Evolutionary conservation across 148 eudicot species (phyloP).

Genomic region (Rhododendron ferrugineum): DNA sequence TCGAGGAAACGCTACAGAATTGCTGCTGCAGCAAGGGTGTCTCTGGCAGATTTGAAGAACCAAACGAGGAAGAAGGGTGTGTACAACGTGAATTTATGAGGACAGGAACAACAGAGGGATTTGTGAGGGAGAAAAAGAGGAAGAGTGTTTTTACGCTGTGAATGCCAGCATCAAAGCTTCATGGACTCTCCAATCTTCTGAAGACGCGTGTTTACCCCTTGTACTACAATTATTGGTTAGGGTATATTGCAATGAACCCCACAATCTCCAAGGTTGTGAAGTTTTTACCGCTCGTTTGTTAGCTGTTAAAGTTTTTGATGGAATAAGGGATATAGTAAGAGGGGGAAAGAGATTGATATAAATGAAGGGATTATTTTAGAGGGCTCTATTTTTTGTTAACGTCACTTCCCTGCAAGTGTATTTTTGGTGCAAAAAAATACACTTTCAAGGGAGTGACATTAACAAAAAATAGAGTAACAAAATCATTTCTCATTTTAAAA

Average conservation of each 20-base stretch:
- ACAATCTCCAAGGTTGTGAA: no score
- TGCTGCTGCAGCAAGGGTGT: not conserved
- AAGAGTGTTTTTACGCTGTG: not conserved
- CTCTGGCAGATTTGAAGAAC: not conserved
- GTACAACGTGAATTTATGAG: constrained; percentile 9
- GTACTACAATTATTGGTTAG: no score
- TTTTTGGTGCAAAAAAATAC: no score
- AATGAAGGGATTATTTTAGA: not conserved
- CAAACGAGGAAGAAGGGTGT: not conserved
- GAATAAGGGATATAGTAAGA: not conserved
- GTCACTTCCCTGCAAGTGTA: no score
- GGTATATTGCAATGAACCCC: no score
- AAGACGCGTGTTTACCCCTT: not conserved
- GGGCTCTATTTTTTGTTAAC: no score
- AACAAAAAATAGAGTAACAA: no score
- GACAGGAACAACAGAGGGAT: not conserved
- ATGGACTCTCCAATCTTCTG: not conserved
- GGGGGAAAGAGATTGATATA: no score
- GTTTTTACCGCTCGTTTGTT: not conserved
- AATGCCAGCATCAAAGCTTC: not conserved
- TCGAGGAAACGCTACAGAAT: not conserved
- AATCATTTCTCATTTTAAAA: no score
- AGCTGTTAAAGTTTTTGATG: not conserved
- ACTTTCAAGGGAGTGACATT: no score
- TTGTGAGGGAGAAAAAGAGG: no score